These are phyloP conservation scores for Geosmithia flava DNA, from an alignment of 2,329 filamentous ascomycete genomes.

Conservation along the genomic window DNA sequence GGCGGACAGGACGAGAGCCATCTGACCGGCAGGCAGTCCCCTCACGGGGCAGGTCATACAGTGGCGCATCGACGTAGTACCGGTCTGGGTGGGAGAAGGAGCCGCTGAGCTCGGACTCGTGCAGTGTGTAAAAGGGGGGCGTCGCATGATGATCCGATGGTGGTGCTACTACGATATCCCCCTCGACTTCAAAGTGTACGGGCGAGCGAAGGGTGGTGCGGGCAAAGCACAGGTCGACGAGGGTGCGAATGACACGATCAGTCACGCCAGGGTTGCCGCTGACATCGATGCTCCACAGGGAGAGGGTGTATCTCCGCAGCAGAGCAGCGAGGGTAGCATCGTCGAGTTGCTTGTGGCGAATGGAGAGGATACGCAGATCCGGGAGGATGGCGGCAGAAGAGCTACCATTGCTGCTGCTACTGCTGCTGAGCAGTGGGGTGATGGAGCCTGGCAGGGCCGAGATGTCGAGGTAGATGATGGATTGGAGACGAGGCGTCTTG, in stretches of 20 bases:
- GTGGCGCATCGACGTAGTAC: conserved; percentile 35
- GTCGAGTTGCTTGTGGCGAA: conserved; percentile 31
- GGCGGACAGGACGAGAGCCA: conserved; percentile 9
- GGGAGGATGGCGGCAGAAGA: conserved; percentile 20
- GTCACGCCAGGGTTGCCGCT: conserved; percentile 34
- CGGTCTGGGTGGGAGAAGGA: conserved; percentile 31
- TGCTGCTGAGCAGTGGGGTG: conserved; percentile 15
- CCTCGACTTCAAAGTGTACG: conserved; percentile 31
- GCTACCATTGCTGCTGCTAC: no score
- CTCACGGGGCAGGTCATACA: conserved; percentile 10
- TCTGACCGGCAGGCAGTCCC: conserved; percentile 18
- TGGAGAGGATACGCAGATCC: conserved; percentile 38
- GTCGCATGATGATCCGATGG: not conserved
- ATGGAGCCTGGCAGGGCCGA: conserved; percentile 35
- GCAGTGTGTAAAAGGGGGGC: conserved; percentile 25
- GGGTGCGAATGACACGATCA: conserved; percentile 24
- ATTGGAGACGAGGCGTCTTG: conserved; percentile 16
- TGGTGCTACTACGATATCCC: conserved; percentile 17
- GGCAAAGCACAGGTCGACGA: conserved; percentile 18
- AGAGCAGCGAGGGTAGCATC: conserved; percentile 19
- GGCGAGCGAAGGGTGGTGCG: conserved; percentile 18
- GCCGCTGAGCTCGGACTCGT: conserved; percentile 33
- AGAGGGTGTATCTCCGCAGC: conserved; percentile 18
- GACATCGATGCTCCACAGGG: conserved; percentile 46
- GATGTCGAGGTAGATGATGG: conserved; percentile 39